These are phyloP conservation scores for Westerdykella aurantiaca DNA, from an alignment of 2,329 filamentous ascomycete species.

Conservation along the genomic window DNA sequence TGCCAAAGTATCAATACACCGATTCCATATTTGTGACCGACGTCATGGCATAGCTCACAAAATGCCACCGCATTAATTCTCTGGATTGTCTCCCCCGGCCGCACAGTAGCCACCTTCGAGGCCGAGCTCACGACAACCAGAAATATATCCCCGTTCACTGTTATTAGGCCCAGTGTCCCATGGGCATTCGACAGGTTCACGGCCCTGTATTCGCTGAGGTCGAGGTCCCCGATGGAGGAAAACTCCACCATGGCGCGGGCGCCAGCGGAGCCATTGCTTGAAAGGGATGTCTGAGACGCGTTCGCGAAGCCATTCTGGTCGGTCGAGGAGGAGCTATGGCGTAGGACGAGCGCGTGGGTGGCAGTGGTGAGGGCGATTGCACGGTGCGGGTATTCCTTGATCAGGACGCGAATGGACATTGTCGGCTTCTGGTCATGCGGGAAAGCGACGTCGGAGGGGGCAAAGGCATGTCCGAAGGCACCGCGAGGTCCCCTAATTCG, in stretches of 20 bases:
- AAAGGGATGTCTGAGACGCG: slow-evolving; percentile 52
- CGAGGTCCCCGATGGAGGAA: slow-evolving; percentile 55
- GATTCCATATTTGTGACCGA: neutral
- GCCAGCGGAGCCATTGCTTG: slow-evolving; percentile 35
- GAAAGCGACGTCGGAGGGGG: slow-evolving; percentile 3
- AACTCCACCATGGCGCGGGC: slow-evolving; percentile 85
- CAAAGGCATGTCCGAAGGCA: slow-evolving; percentile 19
- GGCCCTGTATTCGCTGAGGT: slow-evolving; percentile 70
- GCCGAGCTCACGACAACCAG: slow-evolving; percentile 82
- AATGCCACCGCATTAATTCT: slow-evolving; percentile 84
- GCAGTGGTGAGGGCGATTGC: slow-evolving; percentile 80
- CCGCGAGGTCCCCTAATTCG: neutral
- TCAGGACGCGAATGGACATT: slow-evolving; percentile 63
- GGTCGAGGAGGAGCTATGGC: slow-evolving; percentile 63
- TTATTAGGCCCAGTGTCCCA: slow-evolving; percentile 83
- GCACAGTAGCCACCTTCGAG: slow-evolving; percentile 69
- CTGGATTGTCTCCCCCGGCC: slow-evolving; percentile 84
- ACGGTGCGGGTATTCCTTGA: slow-evolving; percentile 80
- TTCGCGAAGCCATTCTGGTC: slow-evolving; percentile 49
- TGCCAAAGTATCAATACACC: slow-evolving; percentile 16
- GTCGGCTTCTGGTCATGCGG: slow-evolving; percentile 14
- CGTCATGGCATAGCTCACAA: slow-evolving; percentile 39
- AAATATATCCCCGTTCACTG: slow-evolving; percentile 78
- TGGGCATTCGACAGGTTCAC: slow-evolving; percentile 69
- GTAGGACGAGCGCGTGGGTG: slow-evolving; percentile 76